Conservation (phyloP, 495 filamentous ascomycete genomes). For the Aspergillus nanangensis region DNA sequence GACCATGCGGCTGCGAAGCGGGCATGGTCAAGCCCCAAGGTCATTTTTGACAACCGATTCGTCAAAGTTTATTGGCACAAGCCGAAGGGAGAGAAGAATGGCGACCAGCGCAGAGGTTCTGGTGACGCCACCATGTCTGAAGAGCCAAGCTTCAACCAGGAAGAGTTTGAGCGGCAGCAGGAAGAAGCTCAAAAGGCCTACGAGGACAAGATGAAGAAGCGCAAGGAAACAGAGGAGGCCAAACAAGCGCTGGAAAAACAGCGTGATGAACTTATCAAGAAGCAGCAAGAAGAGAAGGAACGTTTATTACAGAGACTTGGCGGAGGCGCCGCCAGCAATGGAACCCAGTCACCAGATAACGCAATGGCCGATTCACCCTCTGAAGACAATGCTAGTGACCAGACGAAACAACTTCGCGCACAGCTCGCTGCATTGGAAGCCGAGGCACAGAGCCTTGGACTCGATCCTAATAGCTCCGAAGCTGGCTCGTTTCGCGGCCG, state of each 20-base stretch:
- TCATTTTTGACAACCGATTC: conserved; percentile 95
- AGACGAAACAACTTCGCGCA: conserved; percentile 66
- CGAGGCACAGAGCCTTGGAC: conserved; percentile 75
- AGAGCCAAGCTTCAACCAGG: conserved; percentile 64
- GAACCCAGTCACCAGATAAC: conserved; percentile 11
- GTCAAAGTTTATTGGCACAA: conserved; percentile 98
- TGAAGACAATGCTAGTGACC: conserved; percentile 47
- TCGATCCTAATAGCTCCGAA: conserved; percentile 52
- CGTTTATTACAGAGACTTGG: conserved; percentile 61
- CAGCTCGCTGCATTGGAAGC: conserved; percentile 80
- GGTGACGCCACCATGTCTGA: conserved; percentile 20
- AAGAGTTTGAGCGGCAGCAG: conserved; percentile 72
- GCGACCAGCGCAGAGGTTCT: conserved; percentile 17
- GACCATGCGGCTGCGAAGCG: conserved; percentile 68
- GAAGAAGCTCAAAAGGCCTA: conserved; percentile 73
- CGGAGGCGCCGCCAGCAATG: conserved; percentile 35
- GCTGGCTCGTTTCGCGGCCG: conserved; percentile 32
- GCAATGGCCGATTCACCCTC: conserved; percentile 26
- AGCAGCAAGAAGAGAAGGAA: conserved; percentile 70
- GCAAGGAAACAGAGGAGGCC: conserved; percentile 68
- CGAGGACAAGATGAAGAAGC: conserved; percentile 72
- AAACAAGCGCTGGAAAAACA: conserved; percentile 70
- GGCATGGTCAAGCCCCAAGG: conserved; percentile 87
- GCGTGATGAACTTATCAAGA: conserved; percentile 68
- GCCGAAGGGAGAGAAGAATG: conserved; percentile 40